A percentile compares a stretch with the other conserved stretches of the same genome.
Conservation (phyloP, 441 rosid genomes). For the Manihot esculenta region DNA sequence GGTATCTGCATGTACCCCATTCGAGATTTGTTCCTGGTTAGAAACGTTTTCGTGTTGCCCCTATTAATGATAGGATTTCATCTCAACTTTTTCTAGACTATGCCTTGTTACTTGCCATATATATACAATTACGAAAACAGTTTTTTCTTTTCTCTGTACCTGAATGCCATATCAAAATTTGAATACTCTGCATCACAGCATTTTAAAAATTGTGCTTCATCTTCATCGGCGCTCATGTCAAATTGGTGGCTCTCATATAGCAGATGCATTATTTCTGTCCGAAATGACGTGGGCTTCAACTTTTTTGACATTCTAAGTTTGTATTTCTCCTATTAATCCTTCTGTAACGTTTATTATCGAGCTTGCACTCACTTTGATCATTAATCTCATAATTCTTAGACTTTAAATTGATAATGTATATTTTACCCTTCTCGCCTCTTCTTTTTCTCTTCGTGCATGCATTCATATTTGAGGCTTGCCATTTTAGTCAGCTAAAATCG, state of each 20-base stretch:
- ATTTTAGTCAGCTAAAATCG: neutral
- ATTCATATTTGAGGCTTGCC: neutral
- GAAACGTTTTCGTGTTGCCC: neutral
- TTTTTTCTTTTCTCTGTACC: neutral
- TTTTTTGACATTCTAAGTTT: no score
- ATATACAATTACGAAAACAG: neutral
- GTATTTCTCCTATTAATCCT: neutral
- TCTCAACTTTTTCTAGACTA: no score
- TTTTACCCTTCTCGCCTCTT: neutral
- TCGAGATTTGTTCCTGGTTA: neutral
- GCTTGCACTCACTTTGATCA: neutral
- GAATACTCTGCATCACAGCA: neutral
- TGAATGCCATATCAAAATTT: neutral
- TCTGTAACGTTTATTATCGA: neutral
- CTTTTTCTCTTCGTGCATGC: neutral
- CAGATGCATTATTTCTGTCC: no score
- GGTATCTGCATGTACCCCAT: neutral
- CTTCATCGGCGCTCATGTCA: neutral
- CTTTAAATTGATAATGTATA: neutral
- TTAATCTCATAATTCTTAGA: neutral
- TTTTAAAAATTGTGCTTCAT: neutral
- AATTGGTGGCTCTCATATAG: neutral
- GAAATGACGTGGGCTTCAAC: no score
- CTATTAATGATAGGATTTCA: neutral
- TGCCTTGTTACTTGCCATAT: no score